Evolutionary conservation across 495 filamentous ascomycete genomes (phyloP).

Genomic region (Penicillium paxilli): DNA sequence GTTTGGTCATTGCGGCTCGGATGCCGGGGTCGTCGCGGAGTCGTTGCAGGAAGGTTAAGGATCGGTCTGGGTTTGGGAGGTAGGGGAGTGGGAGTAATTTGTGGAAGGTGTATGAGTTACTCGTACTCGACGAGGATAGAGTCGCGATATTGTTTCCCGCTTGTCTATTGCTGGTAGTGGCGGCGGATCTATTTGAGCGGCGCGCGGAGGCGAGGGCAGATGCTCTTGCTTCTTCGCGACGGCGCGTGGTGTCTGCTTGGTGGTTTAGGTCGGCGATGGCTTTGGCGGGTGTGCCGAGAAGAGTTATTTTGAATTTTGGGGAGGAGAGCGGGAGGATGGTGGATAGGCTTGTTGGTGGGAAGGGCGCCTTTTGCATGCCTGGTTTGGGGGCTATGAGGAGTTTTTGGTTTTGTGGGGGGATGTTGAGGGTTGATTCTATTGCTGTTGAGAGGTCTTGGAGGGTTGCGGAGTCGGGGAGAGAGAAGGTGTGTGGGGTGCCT

Average conservation of each 20-base stretch:
- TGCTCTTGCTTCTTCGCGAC: constrained; percentile 38
- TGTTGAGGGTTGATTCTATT: constrained; percentile 56
- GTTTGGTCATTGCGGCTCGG: constrained; percentile 73
- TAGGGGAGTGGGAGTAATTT: constrained; percentile 72
- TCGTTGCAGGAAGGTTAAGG: constrained; percentile 70
- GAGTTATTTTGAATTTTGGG: constrained; percentile 44
- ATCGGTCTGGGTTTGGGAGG: constrained; percentile 71
- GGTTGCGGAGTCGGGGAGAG: constrained; percentile 66
- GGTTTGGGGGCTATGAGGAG: constrained; percentile 69
- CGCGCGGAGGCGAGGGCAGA: constrained; percentile 29
- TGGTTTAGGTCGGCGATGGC: constrained; percentile 42
- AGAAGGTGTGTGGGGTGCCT: constrained; percentile 71
- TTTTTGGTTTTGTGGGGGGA: constrained; percentile 72
- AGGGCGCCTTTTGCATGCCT: constrained; percentile 66
- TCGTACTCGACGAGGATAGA: constrained; percentile 43
- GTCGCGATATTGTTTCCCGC: constrained; percentile 39
- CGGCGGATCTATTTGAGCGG: constrained; percentile 21
- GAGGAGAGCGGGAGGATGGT: constrained; percentile 46
- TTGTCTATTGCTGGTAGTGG: constrained; percentile 43
- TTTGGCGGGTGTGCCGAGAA: constrained; percentile 37
- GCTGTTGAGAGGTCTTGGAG: constrained; percentile 63
- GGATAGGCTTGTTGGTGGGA: constrained; percentile 40
- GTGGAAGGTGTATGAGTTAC: constrained; percentile 76
- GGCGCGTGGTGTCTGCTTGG: constrained; percentile 37
- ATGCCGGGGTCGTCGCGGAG: constrained; percentile 85